Evolutionary conservation across 495 filamentous ascomycete species (phyloP), one percentile per base, ranked within the genome.

Genomic region (Xeromyces bisporus): DNA sequence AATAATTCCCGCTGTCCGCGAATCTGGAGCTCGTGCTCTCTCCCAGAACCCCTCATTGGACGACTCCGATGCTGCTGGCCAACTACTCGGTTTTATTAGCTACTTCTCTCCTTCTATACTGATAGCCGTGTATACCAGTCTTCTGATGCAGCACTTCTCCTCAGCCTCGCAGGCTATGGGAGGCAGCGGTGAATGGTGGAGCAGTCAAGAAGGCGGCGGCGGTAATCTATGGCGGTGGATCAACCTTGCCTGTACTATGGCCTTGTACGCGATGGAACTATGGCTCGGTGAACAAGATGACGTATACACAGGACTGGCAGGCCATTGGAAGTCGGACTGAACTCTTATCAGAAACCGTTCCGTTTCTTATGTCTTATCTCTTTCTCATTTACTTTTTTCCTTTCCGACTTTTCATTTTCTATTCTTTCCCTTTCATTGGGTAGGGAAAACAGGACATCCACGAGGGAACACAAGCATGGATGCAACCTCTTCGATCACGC

Each of bases 311-410:
- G 66, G 66, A 26, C 52, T 79, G 36, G 73, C 73, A 1, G 71
- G 67, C 18, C 87, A 96, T 48, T 94, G 87, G 84, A 97, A 94
- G 58, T 70, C 73, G 11, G 89, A 97, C 52, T 94, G 67, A 77
- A 32, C 17, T 28, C 11, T 28, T 12, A 7, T 13, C 15, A 18
- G 7, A 24, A 24, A 13, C 15, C 8, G 7, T 20, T n/a, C 13
- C 27, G n/a, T 6, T 32, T 23, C 15, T 7, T 25, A 28, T 11
- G 15, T 16, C 23, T n/a, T n/a, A n/a, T 24, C n/a, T 24, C 23
- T n/a, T n/a, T 24, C n/a, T n/a, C 23, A 24, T 24, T n/a, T 24
- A 6, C 23, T n/a, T 7, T 24, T 6, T 7, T 24, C 23, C 23
- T 24, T 24, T n/a, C n/a, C n/a, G n/a, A n/a, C n/a, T n/a, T n/a